Conservation (phyloP, 441 rosid species). For the Flueggea neowawraea region DNA sequence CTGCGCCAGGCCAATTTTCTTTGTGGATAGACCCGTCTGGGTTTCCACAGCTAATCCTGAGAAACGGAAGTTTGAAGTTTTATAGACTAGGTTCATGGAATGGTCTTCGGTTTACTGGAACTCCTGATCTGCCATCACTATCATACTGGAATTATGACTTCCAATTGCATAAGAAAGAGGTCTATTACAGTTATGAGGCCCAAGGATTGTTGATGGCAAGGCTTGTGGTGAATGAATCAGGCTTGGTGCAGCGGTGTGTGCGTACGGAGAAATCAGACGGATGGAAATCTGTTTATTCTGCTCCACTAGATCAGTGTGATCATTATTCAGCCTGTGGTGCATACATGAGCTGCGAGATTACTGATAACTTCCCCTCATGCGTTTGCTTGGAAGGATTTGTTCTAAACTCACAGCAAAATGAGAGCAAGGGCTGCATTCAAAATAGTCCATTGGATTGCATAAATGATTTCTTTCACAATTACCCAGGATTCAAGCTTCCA, state of each 20-base stretch:
- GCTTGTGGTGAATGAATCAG: constrained; percentile 2
- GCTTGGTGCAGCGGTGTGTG: not conserved
- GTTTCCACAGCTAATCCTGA: constrained; percentile 2
- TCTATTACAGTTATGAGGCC: constrained; percentile 28
- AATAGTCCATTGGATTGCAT: constrained; percentile 13
- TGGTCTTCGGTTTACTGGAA: constrained; percentile 14
- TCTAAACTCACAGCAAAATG: constrained; percentile 10
- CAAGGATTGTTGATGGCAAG: not conserved
- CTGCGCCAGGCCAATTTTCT: constrained; percentile 8
- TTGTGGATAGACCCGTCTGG: constrained; percentile 1
- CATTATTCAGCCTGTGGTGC: constrained; percentile 36
- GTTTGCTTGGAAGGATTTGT: constrained; percentile 33
- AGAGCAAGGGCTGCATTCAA: constrained; percentile 18
- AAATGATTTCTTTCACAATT: constrained; percentile 18
- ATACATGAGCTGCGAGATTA: constrained; percentile 4
- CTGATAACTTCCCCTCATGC: constrained; percentile 21
- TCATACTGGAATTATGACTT: not conserved
- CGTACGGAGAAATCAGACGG: not conserved
- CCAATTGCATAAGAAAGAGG: constrained; percentile 20
- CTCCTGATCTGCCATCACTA: constrained; percentile 16
- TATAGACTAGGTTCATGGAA: constrained; percentile 14
- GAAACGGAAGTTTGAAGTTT: not conserved
- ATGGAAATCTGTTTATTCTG: not conserved
- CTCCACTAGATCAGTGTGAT: constrained; percentile 1
- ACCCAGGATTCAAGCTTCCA: no score